phyloP scores from a whole-genome alignment of 495 filamentous ascomycete species.

The Aspergillus cavernicola region DNA sequence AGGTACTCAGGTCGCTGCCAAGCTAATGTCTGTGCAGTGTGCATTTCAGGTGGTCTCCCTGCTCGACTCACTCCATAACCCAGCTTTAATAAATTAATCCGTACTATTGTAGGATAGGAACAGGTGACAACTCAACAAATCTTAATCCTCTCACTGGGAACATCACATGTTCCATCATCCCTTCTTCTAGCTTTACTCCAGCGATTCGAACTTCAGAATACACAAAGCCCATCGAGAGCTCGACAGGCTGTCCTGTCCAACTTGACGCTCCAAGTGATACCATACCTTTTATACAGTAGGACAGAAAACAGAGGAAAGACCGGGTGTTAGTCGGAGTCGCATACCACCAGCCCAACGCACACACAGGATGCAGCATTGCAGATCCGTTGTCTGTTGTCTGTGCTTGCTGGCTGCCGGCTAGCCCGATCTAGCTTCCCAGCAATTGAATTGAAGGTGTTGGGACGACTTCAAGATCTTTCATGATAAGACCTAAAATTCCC shows the following conservation, averaged over 20 bases:
- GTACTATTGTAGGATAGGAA: neutral
- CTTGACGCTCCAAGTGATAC: neutral
- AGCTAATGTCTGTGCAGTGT: conserved; percentile 7
- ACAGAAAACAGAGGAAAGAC: neutral
- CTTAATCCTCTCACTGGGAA: neutral
- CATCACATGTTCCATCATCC: conserved; percentile 2
- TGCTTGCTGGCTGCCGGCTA: conserved; percentile 3
- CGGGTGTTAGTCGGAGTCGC: neutral
- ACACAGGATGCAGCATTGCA: conserved; percentile 12
- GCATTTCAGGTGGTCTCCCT: too few species aligned
- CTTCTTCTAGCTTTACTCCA: too few species aligned
- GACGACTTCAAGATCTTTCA: neutral
- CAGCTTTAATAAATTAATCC: neutral
- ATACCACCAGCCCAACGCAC: conserved; percentile 5
- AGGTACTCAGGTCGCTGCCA: conserved; percentile 8
- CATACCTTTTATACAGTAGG: conserved; percentile 1
- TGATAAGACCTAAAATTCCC: neutral
- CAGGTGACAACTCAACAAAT: conserved; percentile 1
- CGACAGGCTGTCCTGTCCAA: neutral
- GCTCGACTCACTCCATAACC: too few species aligned
- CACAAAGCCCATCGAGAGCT: too few species aligned
- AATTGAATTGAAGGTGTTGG: too few species aligned
- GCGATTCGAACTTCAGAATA: too few species aligned
- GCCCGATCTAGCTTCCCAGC: neutral
- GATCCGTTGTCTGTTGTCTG: conserved; percentile 8